These are phyloP conservation scores for Symbiodinium natans DNA, from an alignment of 73 alveolate species.

Conservation along the genomic window DNA sequence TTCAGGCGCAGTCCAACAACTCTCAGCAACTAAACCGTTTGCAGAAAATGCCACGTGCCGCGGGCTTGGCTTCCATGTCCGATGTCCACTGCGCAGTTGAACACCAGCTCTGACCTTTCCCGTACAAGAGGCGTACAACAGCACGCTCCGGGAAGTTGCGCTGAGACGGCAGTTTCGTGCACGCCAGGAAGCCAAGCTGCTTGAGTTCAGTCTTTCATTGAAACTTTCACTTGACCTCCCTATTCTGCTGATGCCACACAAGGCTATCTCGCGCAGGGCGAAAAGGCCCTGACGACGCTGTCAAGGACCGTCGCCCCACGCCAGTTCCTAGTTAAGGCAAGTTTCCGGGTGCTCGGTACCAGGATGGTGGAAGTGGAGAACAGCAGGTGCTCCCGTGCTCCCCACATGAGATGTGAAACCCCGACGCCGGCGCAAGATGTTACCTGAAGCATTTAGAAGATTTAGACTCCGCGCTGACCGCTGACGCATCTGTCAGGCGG, in stretches of 20 bases:
- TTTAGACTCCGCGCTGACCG: too few relatives aligned
- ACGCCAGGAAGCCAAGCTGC: slow-evolving; percentile 8
- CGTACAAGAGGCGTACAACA: slow-evolving; percentile 28
- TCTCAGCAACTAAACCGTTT: slow-evolving; percentile 71
- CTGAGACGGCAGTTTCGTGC: slow-evolving; percentile 68
- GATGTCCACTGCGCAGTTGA: too few relatives aligned
- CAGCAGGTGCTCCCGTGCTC: slow-evolving; percentile 36
- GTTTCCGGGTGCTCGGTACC: too few relatives aligned
- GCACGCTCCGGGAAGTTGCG: slow-evolving; percentile 89
- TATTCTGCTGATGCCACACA: too few relatives aligned
- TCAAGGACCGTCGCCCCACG: slow-evolving; percentile 36
- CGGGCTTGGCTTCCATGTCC: not conserved
- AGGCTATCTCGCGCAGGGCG: slow-evolving; percentile 70
- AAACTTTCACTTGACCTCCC: too few relatives aligned
- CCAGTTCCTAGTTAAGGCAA: not conserved
- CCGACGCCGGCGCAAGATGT: too few relatives aligned
- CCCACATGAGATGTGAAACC: too few relatives aligned
- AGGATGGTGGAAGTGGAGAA: slow-evolving; percentile 92
- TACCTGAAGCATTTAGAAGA: too few relatives aligned
- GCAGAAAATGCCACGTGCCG: slow-evolving; percentile 59
- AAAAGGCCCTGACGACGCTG: slow-evolving; percentile 52
- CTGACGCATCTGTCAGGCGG: not conserved
- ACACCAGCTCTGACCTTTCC: not conserved
- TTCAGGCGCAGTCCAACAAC: slow-evolving; percentile 71
- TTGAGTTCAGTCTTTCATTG: too few relatives aligned